phyloP scores from a whole-genome alignment of 495 filamentous ascomycete species.

The Penicillium daleae region DNA sequence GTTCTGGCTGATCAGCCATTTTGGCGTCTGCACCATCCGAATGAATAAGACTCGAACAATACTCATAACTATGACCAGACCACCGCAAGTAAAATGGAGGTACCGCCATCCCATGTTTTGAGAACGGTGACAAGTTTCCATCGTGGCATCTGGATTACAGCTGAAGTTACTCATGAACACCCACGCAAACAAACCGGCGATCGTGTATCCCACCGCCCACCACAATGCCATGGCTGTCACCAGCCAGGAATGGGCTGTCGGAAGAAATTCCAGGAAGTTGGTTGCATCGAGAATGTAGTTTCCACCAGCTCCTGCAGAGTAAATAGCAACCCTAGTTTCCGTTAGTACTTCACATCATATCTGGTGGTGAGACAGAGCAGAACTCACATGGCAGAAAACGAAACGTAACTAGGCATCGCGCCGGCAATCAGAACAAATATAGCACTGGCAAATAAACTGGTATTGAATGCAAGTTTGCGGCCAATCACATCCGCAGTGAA shows the following conservation, averaged over 20 bases:
- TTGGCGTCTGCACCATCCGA: neutral
- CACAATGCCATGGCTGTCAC: conserved; percentile 1
- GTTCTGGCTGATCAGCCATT: neutral
- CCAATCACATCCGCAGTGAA: conserved; percentile 3
- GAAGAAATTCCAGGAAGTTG: conserved; percentile 1
- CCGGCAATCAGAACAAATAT: conserved; percentile 1
- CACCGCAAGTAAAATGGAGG: conserved; percentile 56
- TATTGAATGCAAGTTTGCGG: neutral
- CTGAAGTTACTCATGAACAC: conserved; percentile 8
- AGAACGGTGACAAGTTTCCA: too few species aligned
- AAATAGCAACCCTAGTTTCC: too few species aligned
- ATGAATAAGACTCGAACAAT: neutral
- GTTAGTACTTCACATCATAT: too few species aligned
- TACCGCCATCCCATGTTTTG: conserved; percentile 56
- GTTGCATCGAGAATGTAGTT: conserved; percentile 3
- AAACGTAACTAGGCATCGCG: neutral
- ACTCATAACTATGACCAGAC: conserved; percentile 13
- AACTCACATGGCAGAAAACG: too few species aligned
- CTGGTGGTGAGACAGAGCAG: too few species aligned
- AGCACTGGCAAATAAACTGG: neutral
- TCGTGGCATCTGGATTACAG: too few species aligned
- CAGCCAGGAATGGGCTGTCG: neutral
- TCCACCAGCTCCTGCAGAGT: neutral
- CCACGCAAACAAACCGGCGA: conserved; percentile 13
- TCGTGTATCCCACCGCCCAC: neutral